A percentile compares a stretch with the other conserved stretches of the same genome.
Conservation (phyloP, 2,329 filamentous ascomycete species). For the Juglanconis sp. region DNA sequence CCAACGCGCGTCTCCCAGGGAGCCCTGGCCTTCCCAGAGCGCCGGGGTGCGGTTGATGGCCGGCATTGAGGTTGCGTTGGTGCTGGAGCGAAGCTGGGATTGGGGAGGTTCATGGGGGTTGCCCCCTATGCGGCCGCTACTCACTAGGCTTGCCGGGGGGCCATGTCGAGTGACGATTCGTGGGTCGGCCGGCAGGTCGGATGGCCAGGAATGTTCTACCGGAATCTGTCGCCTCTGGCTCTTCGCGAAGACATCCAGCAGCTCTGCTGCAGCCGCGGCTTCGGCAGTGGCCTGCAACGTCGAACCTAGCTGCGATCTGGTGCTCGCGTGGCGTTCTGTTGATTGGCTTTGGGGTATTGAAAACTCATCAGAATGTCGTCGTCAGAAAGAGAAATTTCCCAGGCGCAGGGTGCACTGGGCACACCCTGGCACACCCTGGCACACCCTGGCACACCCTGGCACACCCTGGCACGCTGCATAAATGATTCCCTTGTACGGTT, state of each 20-base stretch:
- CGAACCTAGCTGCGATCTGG: background rate
- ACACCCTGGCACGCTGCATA: background rate
- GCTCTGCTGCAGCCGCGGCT: background rate
- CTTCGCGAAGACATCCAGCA: background rate
- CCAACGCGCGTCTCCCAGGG: slow-evolving; percentile 17
- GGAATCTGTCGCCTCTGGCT: background rate
- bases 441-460: background rate
- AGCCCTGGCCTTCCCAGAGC: slow-evolving; percentile 4
- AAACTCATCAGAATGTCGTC: background rate
- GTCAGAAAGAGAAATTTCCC: background rate
- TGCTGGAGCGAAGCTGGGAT: slow-evolving; percentile 8
- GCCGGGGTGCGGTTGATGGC: slow-evolving; percentile 7
- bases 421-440: background rate
- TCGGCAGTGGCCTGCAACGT: background rate
- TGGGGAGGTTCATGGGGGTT: background rate
- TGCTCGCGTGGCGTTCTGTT: background rate
- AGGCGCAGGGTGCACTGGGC: background rate
- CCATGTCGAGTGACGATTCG: slow-evolving; percentile 14
- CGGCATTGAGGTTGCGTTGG: slow-evolving; percentile 11
- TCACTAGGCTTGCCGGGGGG: background rate
- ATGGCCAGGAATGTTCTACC: slow-evolving; percentile 5
- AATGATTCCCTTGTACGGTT: background rate
- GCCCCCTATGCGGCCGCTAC: background rate
- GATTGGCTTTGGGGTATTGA: background rate
- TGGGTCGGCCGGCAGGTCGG: background rate